Percentiles rank a stretch among this genome's conserved stretches.
These are phyloP conservation scores for Tilletiaria anomala DNA, from an alignment of 1,284 basidiomycete genomes.

Conservation along the genomic window DNA sequence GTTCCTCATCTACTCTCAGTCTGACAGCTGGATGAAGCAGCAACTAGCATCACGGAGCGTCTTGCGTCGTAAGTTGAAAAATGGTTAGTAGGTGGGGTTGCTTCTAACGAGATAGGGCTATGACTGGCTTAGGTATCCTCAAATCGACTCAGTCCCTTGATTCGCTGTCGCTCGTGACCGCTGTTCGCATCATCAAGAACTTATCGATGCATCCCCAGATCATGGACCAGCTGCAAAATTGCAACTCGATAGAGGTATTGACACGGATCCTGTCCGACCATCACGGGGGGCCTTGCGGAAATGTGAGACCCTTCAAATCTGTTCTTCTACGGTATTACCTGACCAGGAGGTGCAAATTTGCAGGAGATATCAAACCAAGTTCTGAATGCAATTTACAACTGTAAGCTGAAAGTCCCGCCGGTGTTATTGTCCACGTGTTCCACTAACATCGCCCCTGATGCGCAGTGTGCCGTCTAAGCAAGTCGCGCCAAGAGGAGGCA, in stretches of 20 bases:
- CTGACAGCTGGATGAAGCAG: slow-evolving; percentile 77
- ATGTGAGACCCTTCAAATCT: no score
- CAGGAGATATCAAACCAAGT: slow-evolving; percentile 42
- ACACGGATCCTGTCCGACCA: slow-evolving; percentile 69
- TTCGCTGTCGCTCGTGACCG: no score
- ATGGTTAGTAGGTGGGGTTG: no score
- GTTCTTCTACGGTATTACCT: no score
- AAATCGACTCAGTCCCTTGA: no score
- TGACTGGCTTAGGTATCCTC: no score
- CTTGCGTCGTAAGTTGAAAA: slow-evolving; percentile 56
- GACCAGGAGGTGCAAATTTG: no score
- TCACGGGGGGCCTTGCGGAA: slow-evolving; percentile 60
- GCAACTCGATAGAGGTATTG: slow-evolving; percentile 81
- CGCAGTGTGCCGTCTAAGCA: slow-evolving; percentile 22
- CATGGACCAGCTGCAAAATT: slow-evolving; percentile 84
- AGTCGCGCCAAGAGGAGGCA: slow-evolving; percentile 67
- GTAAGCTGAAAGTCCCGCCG: slow-evolving; percentile 1
- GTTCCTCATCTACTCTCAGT: slow-evolving; percentile 80
- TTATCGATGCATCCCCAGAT: slow-evolving; percentile 65
- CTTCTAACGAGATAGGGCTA: no score
- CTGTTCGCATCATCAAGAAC: slow-evolving; percentile 90
- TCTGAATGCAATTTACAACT: slow-evolving; percentile 33
- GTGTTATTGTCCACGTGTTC: not conserved
- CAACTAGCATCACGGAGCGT: slow-evolving; percentile 79
- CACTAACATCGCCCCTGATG: not conserved